A percentile compares a stretch with the other conserved stretches of the same genome.
phyloP scores from a whole-genome alignment of 176 grass and related monocot genomes.

The Oryza meyeriana region DNA sequence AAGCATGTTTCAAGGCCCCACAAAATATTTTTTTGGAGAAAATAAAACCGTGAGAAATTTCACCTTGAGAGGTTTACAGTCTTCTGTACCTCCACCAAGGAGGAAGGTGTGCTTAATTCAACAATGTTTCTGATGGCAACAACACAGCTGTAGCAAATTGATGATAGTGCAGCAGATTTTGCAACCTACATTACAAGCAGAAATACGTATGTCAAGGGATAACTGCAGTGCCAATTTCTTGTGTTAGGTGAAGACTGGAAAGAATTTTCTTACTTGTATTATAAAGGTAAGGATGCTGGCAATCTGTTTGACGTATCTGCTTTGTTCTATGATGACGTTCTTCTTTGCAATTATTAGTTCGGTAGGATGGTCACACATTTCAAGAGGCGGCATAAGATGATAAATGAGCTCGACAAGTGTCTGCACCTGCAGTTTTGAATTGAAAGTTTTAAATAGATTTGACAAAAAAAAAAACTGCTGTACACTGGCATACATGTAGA shows the following conservation, averaged over 20 bases:
- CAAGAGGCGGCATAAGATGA: slow-evolving; percentile 33
- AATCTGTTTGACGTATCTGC: slow-evolving; percentile 35
- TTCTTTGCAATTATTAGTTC: slow-evolving; percentile 39
- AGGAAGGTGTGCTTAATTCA: slow-evolving; percentile 41
- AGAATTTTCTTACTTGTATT: slow-evolving; percentile 38
- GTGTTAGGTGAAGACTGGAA: neutral
- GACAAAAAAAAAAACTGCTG: neutral
- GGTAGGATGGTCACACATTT: slow-evolving; percentile 8
- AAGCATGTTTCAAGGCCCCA: neutral
- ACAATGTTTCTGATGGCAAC: slow-evolving; percentile 43
- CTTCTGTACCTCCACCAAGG: slow-evolving; percentile 48
- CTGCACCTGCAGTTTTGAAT: slow-evolving; percentile 36
- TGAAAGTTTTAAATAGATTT: slow-evolving; percentile 14
- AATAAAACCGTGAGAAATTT: slow-evolving; percentile 7
- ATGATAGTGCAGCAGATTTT: slow-evolving; percentile 42
- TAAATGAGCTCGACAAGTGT: slow-evolving; percentile 46
- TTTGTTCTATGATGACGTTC: slow-evolving; percentile 29
- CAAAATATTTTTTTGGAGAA: neutral
- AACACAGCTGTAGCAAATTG: slow-evolving; percentile 37
- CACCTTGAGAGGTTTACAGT: slow-evolving; percentile 62
- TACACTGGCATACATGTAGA: neutral
- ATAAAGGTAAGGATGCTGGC: slow-evolving; percentile 33
- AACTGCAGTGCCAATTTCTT: neutral
- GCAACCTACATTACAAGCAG: slow-evolving; percentile 39
- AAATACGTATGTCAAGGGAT: slow-evolving; percentile 18